Evolutionary conservation across 2,329 filamentous ascomycete species (phyloP).

Genomic region (Xylariaceae sp.): DNA sequence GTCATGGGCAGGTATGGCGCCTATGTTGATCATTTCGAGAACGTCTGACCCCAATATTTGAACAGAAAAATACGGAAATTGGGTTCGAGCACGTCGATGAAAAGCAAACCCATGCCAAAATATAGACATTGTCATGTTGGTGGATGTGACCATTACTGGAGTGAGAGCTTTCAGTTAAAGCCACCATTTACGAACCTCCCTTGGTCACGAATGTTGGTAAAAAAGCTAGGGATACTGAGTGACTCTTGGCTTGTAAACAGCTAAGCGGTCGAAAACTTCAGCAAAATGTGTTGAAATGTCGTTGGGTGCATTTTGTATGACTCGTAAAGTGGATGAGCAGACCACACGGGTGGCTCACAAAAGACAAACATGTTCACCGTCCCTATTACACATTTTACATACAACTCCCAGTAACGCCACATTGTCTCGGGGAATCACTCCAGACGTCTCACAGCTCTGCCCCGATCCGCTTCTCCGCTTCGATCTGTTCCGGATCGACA

Average conservation of each 20-base stretch:
- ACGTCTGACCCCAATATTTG: neutral
- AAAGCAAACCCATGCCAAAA: neutral
- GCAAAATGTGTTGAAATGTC: too few species aligned
- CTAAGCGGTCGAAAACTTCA: neutral
- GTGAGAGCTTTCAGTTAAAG: neutral
- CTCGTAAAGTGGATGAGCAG: too few species aligned
- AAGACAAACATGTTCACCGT: neutral
- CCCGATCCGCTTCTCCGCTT: slow-evolving; percentile 22
- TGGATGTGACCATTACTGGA: neutral
- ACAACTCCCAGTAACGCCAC: neutral
- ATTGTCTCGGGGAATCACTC: neutral
- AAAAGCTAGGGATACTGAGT: neutral
- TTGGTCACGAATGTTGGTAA: neutral
- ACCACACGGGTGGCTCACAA: too few species aligned
- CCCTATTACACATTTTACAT: neutral
- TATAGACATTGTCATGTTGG: neutral
- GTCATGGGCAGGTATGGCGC: neutral
- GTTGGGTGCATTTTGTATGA: too few species aligned
- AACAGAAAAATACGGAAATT: neutral
- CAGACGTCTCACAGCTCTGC: slow-evolving; percentile 9
- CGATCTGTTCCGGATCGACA: slow-evolving; percentile 40
- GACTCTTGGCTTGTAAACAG: neutral
- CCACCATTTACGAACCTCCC: neutral
- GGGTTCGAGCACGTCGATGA: neutral
- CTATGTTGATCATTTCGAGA: neutral